A percentile compares a stretch with the other conserved stretches of the same genome.
phyloP scores from a whole-genome alignment of 2,329 filamentous ascomycete genomes.

The Fusarium liriodendri region DNA sequence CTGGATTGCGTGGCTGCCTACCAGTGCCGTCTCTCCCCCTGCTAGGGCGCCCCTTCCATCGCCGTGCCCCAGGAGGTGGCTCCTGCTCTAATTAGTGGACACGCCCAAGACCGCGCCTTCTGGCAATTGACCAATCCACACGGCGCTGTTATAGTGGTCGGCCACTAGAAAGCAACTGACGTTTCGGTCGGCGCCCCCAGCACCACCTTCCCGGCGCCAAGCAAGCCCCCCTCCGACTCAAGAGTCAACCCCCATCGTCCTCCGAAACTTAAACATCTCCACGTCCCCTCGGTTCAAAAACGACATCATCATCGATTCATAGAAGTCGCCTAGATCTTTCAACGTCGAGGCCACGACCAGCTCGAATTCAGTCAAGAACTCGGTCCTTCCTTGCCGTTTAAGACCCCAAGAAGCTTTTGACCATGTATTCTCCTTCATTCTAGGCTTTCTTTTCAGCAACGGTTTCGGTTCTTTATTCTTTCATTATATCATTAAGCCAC shows the following conservation, averaged over 20 bases:
- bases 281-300: not conserved
- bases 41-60: slow-evolving; percentile 1
- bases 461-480: not conserved
- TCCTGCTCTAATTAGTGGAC: not conserved
- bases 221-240: not conserved
- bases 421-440: not conserved
- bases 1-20: not conserved
- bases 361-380: not conserved
- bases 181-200: not conserved
- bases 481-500: not conserved
- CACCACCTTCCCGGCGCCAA: not conserved
- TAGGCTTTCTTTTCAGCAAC: not conserved
- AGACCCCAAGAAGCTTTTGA: not conserved
- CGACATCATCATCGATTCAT: not conserved
- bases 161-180: not conserved
- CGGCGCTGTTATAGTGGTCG: not conserved
- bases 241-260: not conserved
- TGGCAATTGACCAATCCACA: not conserved
- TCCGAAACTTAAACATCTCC: not conserved
- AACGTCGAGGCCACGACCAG: not conserved
- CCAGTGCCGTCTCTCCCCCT: not conserved
- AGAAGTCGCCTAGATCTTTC: not conserved
- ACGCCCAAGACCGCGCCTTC: not conserved
- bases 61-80: not conserved
- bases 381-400: not conserved